Evolutionary conservation across 139 green algal genomes (phyloP).

Genomic region (Pseudopediastrum boryanum): DNA sequence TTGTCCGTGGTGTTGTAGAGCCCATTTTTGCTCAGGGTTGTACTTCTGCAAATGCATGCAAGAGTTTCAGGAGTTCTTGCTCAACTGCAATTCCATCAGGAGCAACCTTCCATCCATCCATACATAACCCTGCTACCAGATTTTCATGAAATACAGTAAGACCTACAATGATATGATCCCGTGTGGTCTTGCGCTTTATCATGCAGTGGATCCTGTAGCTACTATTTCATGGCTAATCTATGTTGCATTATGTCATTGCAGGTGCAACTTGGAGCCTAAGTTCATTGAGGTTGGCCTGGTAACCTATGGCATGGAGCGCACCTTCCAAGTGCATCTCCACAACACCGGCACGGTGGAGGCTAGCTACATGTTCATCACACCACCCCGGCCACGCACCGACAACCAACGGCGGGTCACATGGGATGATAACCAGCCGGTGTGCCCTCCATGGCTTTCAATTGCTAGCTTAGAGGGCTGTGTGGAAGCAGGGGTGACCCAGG

Average conservation of each 20-base stretch:
- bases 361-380: constrained; percentile 37
- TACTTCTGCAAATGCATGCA: too few species aligned
- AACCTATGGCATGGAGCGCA: constrained; percentile 20
- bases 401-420: constrained; percentile 12
- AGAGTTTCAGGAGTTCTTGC: too few species aligned
- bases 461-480: constrained; percentile 33
- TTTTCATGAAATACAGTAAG: too few species aligned
- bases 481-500: constrained; percentile 12
- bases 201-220: neutral
- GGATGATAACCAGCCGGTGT: constrained; percentile 44
- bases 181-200: neutral
- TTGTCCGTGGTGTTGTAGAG: too few species aligned
- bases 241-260: constrained; percentile 4
- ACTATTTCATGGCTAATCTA: neutral
- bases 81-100: too few species aligned
- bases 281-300: constrained; percentile 48
- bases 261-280: constrained; percentile 49
- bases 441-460: constrained; percentile 46
- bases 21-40: too few species aligned
- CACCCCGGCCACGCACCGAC: constrained; percentile 8
- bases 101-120: too few species aligned
- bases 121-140: too few species aligned
- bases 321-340: constrained; percentile 30
- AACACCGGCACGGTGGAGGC: constrained; percentile 44
- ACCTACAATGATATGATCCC: too few species aligned